Percentiles rank a stretch among this genome's conserved stretches.
Evolutionary conservation across 176 grass and related monocot species (phyloP).

Genomic region (Themeda triandra): DNA sequence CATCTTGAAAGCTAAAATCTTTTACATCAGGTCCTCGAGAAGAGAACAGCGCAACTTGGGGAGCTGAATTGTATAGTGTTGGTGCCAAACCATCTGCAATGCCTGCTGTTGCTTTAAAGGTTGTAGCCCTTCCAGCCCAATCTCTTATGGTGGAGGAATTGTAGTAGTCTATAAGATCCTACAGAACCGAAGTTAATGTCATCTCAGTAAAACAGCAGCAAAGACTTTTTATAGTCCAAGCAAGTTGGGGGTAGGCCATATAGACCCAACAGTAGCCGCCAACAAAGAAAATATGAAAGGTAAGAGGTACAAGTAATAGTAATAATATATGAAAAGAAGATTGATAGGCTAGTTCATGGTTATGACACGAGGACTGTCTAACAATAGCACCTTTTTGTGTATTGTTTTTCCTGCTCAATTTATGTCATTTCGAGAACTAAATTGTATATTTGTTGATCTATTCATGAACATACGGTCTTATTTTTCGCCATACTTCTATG

Average conservation of each 20-base stretch:
- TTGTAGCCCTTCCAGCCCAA: conserved; percentile 79
- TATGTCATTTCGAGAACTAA: background rate
- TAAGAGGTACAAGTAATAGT: background rate
- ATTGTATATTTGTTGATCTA: background rate
- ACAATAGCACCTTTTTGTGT: background rate
- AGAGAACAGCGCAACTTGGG: conserved; percentile 93
- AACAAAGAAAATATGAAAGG: background rate
- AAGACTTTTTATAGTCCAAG: background rate
- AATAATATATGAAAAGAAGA: background rate
- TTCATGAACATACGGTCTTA: background rate
- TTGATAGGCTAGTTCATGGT: background rate
- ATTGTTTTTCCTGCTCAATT: background rate
- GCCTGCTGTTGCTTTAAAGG: conserved; percentile 69
- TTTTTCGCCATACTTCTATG: background rate
- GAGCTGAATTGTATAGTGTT: conserved; percentile 86
- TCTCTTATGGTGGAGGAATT: conserved; percentile 89
- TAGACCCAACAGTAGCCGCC: background rate
- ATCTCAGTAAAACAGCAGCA: background rate
- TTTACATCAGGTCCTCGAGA: conserved; percentile 97
- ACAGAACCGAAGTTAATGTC: conserved; percentile 19
- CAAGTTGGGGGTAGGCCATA: background rate
- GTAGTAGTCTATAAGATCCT: conserved; percentile 98
- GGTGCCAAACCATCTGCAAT: conserved; percentile 94
- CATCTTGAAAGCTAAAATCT: conserved; percentile 99
- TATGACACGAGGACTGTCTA: background rate